A percentile compares a stretch with the other conserved stretches of the same genome.
phyloP scores from a whole-genome alignment of 306 rosid species.

The Arachis hypogaea region DNA sequence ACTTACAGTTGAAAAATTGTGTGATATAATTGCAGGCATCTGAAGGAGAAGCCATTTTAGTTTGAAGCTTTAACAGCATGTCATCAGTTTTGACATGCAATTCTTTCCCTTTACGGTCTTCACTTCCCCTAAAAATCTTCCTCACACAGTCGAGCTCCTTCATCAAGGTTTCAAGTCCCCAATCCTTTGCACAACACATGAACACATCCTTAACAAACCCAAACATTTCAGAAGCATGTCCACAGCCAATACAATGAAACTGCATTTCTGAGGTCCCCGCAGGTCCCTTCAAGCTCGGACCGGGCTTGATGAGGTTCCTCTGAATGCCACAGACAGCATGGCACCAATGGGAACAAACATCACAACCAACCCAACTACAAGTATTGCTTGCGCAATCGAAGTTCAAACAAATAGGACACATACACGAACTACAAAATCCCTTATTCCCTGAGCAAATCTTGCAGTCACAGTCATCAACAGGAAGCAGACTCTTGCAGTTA shows the following conservation, averaged over 20 bases:
- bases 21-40: slow-evolving; percentile 86
- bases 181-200: slow-evolving; percentile 83
- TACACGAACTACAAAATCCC: slow-evolving; percentile 93
- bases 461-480: slow-evolving; percentile 98
- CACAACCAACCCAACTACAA: slow-evolving; percentile 99
- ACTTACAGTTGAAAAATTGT: slow-evolving; percentile 89
- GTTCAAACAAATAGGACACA: slow-evolving; percentile 97
- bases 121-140: slow-evolving; percentile 83
- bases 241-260: slow-evolving; percentile 91
- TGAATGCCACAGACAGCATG: slow-evolving; percentile 95
- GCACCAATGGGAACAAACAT: slow-evolving; percentile 97
- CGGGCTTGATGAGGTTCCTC: slow-evolving; percentile 81
- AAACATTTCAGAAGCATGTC: slow-evolving; percentile 93
- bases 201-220: slow-evolving; percentile 98
- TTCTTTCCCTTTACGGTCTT: slow-evolving; percentile 90
- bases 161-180: slow-evolving; percentile 82
- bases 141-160: slow-evolving; percentile 92
- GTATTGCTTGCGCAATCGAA: slow-evolving; percentile 93
- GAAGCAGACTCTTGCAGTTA: slow-evolving; percentile 72
- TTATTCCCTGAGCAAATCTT: slow-evolving; percentile 77
- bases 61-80: slow-evolving; percentile 67
- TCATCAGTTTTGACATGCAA: slow-evolving; percentile 72
- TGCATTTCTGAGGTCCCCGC: slow-evolving; percentile 89
- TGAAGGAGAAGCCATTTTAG: slow-evolving; percentile 68
- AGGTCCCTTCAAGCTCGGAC: slow-evolving; percentile 92